Conservation (phyloP, 305 asterid genomes). For the Plantago coronopus region DNA sequence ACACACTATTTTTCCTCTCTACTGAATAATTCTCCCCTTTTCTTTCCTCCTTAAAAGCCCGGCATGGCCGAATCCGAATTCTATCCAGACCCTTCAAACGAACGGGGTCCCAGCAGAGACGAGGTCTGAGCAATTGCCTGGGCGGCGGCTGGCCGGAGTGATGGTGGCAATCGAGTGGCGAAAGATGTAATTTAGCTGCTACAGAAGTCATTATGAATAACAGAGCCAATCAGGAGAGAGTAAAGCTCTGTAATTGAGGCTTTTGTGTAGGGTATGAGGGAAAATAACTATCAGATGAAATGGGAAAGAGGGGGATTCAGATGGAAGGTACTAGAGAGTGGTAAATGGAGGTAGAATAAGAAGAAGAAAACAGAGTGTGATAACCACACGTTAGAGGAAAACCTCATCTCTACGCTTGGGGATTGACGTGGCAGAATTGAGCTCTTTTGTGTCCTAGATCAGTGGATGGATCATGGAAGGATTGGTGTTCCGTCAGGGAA, state of each 20-base stretch:
- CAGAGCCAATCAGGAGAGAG: neutral
- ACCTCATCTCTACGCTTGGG: slow-evolving; percentile 50
- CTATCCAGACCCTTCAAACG: slow-evolving; percentile 35
- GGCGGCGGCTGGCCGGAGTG: slow-evolving; percentile 37
- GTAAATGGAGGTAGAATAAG: neutral
- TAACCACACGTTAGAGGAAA: slow-evolving; percentile 71
- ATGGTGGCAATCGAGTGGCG: slow-evolving; percentile 45
- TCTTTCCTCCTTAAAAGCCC: slow-evolving; percentile 52
- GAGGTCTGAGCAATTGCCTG: slow-evolving; percentile 29
- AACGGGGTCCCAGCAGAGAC: slow-evolving; percentile 35
- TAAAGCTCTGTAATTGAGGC: neutral
- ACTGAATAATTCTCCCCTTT: slow-evolving; percentile 1
- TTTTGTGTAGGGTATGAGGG: slow-evolving; percentile 1
- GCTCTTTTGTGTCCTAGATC: slow-evolving; percentile 6
- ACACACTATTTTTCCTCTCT: slow-evolving; percentile 14
- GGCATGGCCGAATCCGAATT: slow-evolving; percentile 43
- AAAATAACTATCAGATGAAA: slow-evolving; percentile 16
- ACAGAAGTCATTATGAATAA: slow-evolving; percentile 43
- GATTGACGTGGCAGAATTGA: slow-evolving; percentile 35
- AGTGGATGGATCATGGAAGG: neutral
- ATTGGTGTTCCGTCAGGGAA: slow-evolving; percentile 7
- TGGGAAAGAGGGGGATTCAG: slow-evolving; percentile 1
- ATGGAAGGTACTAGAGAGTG: neutral
- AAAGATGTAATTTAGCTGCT: slow-evolving; percentile 55
- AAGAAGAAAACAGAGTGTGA: slow-evolving; percentile 42